Base-by-base conservation (phyloP, 2,329 filamentous ascomycete species). In the Calonectria crousiana region DNA sequence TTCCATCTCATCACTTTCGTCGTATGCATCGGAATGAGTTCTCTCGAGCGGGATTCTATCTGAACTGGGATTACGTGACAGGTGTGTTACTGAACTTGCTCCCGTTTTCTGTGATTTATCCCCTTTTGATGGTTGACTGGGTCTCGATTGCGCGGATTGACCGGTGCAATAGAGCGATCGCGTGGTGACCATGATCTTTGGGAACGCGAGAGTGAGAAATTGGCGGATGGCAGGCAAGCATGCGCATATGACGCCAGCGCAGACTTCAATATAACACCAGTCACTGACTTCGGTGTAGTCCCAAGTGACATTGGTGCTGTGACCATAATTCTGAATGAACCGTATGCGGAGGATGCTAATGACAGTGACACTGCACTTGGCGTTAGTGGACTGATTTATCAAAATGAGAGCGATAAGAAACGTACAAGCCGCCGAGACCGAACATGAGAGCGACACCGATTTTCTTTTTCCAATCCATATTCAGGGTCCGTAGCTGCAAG, bases 361-460 rank as follows among this genome's bases (percentile, higher is more conserved):
- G 16, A 53, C 26, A 3, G 51, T 53, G 30, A 53, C 51, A 53
- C 51, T 53, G 51, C 26, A n/a, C 2, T 20, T 32, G 14, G 9
- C 44, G 9, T 53, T 53, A 53, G 26, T 6, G 30, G 18, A 23
- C 6, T 4, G 26, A 26, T 32, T 53, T 14, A 11, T 18, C 4
- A n/a, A 3, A 2, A 14, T 1, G 6, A 10, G 9, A 20, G 23
- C 14, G 26, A 34, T 34, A 18, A 6, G 16, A 18, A 28, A 28
- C 51, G 18, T 65, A 32, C 60, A 65, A 67, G 3, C 36, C 36
- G n/a, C 60, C 60, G 11, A 65, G 8, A 2, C 23, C 9, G 10
- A 88, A 87, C 85, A 88, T 87, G 69, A 87, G 69, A 13, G 80
- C 75, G 10, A 87, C 82, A 41, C 84, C 79, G 14, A 85, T 47